phyloP scores from a whole-genome alignment of 768 basidiomycete species.

The Tremella fuciformis region DNA sequence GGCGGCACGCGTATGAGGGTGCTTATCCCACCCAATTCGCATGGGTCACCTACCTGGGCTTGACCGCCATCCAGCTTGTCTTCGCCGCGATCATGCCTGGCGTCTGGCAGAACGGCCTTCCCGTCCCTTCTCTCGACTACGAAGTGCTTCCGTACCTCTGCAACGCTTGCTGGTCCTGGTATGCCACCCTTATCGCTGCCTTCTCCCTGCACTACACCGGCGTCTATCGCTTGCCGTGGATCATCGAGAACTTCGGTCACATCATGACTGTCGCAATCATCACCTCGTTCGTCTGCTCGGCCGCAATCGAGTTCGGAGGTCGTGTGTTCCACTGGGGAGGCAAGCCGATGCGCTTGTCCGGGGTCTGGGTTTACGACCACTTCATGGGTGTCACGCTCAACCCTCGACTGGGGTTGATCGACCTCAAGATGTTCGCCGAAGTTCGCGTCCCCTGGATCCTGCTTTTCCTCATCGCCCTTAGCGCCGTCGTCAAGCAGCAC shows the following conservation, averaged over 20 bases:
- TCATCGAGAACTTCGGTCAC: slow-evolving; percentile 94
- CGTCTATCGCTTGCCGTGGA: slow-evolving; percentile 85
- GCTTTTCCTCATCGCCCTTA: slow-evolving; percentile 87
- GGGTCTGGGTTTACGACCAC: slow-evolving; percentile 87
- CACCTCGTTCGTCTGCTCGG: slow-evolving; percentile 76
- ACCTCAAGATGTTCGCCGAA: slow-evolving; percentile 98
- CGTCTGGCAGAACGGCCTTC: slow-evolving; percentile 77
- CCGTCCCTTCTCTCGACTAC: slow-evolving; percentile 90
- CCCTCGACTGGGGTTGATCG: slow-evolving; percentile 83
- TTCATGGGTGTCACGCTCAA: slow-evolving; percentile 96
- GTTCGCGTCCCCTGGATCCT: slow-evolving; percentile 96
- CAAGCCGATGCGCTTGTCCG: slow-evolving; percentile 87
- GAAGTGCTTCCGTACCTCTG: slow-evolving; percentile 93
- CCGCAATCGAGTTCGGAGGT: slow-evolving; percentile 74
- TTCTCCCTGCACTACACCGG: slow-evolving; percentile 70
- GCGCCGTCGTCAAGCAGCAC: slow-evolving; percentile 92
- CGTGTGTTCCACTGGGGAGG: slow-evolving; percentile 63
- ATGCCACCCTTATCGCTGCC: slow-evolving; percentile 74
- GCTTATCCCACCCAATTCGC: slow-evolving; percentile 86
- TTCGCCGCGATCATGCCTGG: slow-evolving; percentile 90
- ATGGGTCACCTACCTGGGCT: slow-evolving; percentile 83
- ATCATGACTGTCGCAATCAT: slow-evolving; percentile 95
- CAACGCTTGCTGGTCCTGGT: slow-evolving; percentile 83
- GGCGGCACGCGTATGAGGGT: slow-evolving; percentile 81
- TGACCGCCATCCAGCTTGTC: slow-evolving; percentile 82